A percentile compares a stretch with the other conserved stretches of the same genome.
phyloP scores from a whole-genome alignment of 1,284 basidiomycete genomes.

The Peniophora sp. region DNA sequence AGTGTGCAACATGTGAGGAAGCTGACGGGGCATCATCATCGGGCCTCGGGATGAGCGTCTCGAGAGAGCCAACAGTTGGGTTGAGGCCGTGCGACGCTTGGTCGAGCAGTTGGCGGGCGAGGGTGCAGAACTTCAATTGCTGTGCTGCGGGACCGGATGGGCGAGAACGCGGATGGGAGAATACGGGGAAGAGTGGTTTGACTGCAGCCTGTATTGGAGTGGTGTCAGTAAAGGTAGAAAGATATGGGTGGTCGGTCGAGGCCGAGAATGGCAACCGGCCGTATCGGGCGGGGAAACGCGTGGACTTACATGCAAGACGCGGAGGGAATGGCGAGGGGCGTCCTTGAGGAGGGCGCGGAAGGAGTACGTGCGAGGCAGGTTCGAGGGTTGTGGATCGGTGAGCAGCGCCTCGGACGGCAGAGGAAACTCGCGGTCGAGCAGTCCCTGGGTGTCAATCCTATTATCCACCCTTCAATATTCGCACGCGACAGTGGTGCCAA shows the following conservation, averaged over 20 bases:
- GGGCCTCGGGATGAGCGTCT: conserved; percentile 33
- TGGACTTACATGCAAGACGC: conserved; percentile 39
- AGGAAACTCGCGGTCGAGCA: conserved; percentile 74
- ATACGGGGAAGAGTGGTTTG: conserved; percentile 57
- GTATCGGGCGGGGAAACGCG: not conserved
- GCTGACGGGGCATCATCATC: conserved; percentile 16
- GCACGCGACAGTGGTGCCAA: conserved; percentile 1
- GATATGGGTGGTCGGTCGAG: conserved; percentile 5
- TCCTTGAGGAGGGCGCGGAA: conserved; percentile 56
- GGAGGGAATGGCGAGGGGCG: conserved; percentile 42
- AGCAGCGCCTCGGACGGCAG: conserved; percentile 31
- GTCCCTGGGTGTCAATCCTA: conserved; percentile 63
- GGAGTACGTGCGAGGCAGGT: conserved; percentile 35
- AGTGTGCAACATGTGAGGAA: conserved; percentile 16
- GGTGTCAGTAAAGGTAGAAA: conserved; percentile 3
- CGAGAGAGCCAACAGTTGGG: conserved; percentile 35
- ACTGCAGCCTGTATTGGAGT: conserved; percentile 43
- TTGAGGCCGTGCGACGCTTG: conserved; percentile 50
- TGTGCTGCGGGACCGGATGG: conserved; percentile 55
- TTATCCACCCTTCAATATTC: conserved; percentile 5
- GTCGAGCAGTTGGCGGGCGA: conserved; percentile 62
- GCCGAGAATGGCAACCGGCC: not conserved
- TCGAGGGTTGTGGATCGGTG: conserved; percentile 19
- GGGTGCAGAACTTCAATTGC: conserved; percentile 65
- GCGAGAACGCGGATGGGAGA: conserved; percentile 52